Base-by-base conservation (phyloP, 306 rosid genomes). In the Lathyrus tuberosus region DNA sequence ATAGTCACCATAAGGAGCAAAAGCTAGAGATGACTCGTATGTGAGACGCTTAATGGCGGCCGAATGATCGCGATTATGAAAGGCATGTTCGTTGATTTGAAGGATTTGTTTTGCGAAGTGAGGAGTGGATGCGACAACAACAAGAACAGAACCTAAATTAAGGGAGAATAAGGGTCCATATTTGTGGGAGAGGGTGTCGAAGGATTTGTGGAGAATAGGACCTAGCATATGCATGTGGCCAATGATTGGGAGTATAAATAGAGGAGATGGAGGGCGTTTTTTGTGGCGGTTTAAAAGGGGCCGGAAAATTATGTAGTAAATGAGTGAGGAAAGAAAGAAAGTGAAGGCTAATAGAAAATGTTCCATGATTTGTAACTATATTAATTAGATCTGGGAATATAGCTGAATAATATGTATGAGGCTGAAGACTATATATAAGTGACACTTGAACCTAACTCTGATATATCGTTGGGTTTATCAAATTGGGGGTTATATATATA, bases 91-190 rank as follows among this genome's bases (percentile, higher is more conserved):
- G 4, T 79, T 72, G 48, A 28, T 49, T 26, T 76, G 74, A 31
- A 84, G 84, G 40, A 81, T 20, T 1, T 52, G 64, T 44, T 70
- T 81, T 0, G 82, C 82, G 2, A 59, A 10, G 37, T 72, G 66
- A 2, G 84, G 64, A 0, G 82, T 48, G 33, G 84, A 72, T 2
- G 48, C 80, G 0, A 79, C 71, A 0, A 81, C 18, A 9, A 79
- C 63, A 2, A 54, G 74, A 13, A 76, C 31, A 0, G 86, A 84
- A 31, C 86, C 84, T 0, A 81, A 72, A 8, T 38, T 58, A 2
- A 84, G 65, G 5, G 80, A 84, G 52, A 81, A 73, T 1, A 81
- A 4, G 5, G 86, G 84, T 0, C 84, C 82, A 5, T 76, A 51
- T 3, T 56, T 61, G 18, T 38, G 33, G 8, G 80, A 76, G 58